Evolutionary conservation across 768 basidiomycete species (phyloP).

Genomic region (Lactarius akahatsu): DNA sequence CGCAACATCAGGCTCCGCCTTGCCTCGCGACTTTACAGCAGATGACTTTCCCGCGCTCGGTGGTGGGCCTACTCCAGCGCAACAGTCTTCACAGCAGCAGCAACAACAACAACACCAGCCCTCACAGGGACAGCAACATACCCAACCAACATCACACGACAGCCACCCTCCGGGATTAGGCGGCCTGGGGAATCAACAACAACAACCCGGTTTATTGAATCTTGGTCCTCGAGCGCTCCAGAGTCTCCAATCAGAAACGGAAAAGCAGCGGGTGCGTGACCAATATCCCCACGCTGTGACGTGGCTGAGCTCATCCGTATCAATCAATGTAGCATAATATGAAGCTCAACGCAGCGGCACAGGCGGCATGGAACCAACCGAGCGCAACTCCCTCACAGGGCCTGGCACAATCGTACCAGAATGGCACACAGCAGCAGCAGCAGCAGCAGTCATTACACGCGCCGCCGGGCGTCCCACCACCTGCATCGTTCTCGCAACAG

Average conservation of each 20-base stretch:
- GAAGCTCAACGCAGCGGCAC: constrained; percentile 62
- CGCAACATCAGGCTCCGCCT: constrained; percentile 36
- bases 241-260: constrained; percentile 57
- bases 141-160: constrained; percentile 36
- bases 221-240: constrained; percentile 41
- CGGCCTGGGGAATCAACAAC: constrained; percentile 54
- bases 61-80: constrained; percentile 51
- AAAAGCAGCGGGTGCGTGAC: constrained; percentile 64
- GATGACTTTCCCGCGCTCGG: constrained; percentile 90
- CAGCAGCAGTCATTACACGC: constrained; percentile 48
- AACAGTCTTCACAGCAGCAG: constrained; percentile 34
- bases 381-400: constrained; percentile 45
- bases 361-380: constrained; percentile 65
- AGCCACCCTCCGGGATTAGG: constrained; percentile 77
- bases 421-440: constrained; percentile 48
- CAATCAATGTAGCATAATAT: constrained; percentile 39
- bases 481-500: constrained; percentile 41
- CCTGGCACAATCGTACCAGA: constrained; percentile 39
- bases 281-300: constrained; percentile 14
- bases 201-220: constrained; percentile 68
- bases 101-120: constrained; percentile 34
- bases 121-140: constrained; percentile 23
- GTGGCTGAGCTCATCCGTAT: constrained; percentile 8
- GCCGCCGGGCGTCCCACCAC: constrained; percentile 50
- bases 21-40: constrained; percentile 71